phyloP scores from a whole-genome alignment of 2,329 filamentous ascomycete genomes.

The Colletotrichum sp. region DNA sequence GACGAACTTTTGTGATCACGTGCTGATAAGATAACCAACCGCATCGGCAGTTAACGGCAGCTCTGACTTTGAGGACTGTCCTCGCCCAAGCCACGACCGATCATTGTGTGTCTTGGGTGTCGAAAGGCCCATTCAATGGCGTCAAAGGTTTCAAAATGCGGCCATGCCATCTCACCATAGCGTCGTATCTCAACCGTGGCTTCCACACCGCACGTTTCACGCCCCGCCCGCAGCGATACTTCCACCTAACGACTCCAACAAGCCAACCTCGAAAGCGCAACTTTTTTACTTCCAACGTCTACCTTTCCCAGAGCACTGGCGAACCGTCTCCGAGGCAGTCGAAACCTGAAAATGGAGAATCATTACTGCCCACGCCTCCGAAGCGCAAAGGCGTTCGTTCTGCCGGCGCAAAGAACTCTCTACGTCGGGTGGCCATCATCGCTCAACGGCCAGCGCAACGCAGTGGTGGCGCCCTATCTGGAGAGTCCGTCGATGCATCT shows the following conservation, averaged over 20 bases:
- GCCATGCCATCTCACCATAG: slow-evolving; percentile 6
- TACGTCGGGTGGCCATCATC: slow-evolving; percentile 85
- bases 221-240: slow-evolving; percentile 33
- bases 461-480: slow-evolving; percentile 44
- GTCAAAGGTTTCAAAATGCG: slow-evolving; percentile 9
- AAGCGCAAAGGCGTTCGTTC: slow-evolving; percentile 54
- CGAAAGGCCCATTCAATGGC: slow-evolving; percentile 1
- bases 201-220: slow-evolving; percentile 1
- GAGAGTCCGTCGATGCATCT: slow-evolving; percentile 33
- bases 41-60: not conserved
- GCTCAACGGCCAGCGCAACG: slow-evolving; percentile 67
- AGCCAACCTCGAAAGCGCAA: slow-evolving; percentile 58
- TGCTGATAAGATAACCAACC: slow-evolving; percentile 9
- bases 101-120: not conserved
- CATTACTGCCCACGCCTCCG: not conserved
- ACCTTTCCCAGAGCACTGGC: slow-evolving; percentile 48
- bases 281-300: slow-evolving; percentile 72
- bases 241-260: slow-evolving; percentile 51
- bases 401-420: slow-evolving; percentile 68
- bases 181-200: slow-evolving; percentile 13
- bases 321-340: slow-evolving; percentile 26
- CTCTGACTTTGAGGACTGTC: not conserved
- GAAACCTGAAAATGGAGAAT: not conserved
- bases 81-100: not conserved
- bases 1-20: not conserved